These are phyloP conservation scores for Guyanaporus albipodus DNA, from an alignment of 768 basidiomycete species.

Conservation along the genomic window DNA sequence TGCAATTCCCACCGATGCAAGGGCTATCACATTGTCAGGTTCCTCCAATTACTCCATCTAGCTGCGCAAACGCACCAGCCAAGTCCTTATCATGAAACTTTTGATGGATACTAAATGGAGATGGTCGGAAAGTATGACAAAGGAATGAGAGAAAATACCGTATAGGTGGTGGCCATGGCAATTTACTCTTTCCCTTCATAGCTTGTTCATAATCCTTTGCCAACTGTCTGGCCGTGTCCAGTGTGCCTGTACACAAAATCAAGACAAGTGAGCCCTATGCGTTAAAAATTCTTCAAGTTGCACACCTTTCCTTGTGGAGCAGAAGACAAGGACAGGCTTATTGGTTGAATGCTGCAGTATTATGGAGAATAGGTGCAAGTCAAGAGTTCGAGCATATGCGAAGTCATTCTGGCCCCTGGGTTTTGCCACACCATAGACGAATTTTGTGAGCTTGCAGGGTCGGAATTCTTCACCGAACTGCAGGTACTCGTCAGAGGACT, in stretches of 20 bases:
- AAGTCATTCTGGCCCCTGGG: slow-evolving; percentile 72
- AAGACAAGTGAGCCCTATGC: neutral
- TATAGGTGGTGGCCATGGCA: slow-evolving; percentile 69
- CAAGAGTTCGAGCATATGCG: slow-evolving; percentile 64
- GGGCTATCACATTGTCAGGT: slow-evolving; percentile 37
- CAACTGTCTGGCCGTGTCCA: slow-evolving; percentile 73
- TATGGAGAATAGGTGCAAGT: slow-evolving; percentile 67
- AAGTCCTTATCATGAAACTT: slow-evolving; percentile 67
- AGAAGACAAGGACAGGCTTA: slow-evolving; percentile 88
- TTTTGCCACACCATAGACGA: slow-evolving; percentile 69
- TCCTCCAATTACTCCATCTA: neutral
- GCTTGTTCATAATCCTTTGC: slow-evolving; percentile 64
- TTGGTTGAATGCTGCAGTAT: slow-evolving; percentile 69
- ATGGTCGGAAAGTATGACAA: neutral
- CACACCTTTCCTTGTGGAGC: slow-evolving; percentile 80
- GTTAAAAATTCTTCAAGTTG: slow-evolving; percentile 1
- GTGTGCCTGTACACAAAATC: slow-evolving; percentile 41
- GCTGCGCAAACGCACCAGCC: slow-evolving; percentile 30
- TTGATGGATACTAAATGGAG: slow-evolving; percentile 44
- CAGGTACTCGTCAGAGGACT: neutral
- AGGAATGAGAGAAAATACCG: slow-evolving; percentile 36
- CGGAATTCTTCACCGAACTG: slow-evolving; percentile 94
- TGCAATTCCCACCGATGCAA: slow-evolving; percentile 75
- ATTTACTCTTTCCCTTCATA: slow-evolving; percentile 39
- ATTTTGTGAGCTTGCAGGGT: slow-evolving; percentile 73